A percentile compares a stretch with the other conserved stretches of the same genome.
Conservation (phyloP, 1,139 yeast species). For the Yamadazyma membranifaciens region DNA sequence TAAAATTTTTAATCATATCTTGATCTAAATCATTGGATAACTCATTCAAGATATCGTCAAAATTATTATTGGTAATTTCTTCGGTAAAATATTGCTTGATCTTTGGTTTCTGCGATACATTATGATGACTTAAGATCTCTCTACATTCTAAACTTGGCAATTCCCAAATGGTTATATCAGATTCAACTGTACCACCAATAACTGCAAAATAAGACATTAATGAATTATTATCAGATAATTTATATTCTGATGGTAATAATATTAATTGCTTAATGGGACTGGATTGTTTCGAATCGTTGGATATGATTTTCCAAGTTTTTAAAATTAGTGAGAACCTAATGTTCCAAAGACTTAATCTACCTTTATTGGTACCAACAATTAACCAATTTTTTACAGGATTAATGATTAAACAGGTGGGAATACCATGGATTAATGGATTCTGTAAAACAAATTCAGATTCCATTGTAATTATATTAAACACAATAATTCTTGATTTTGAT, state of each 20-base stretch:
- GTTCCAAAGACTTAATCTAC: slow-evolving; percentile 81
- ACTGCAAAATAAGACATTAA: slow-evolving; percentile 25
- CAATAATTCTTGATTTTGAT: slow-evolving; percentile 50
- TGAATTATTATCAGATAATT: slow-evolving; percentile 6
- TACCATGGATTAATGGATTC: slow-evolving; percentile 66
- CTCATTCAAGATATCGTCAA: slow-evolving; percentile 12
- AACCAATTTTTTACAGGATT: slow-evolving; percentile 59
- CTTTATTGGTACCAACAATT: slow-evolving; percentile 71
- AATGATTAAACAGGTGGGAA: slow-evolving; percentile 58
- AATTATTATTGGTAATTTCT: slow-evolving; percentile 9
- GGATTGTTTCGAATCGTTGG: slow-evolving; percentile 16
- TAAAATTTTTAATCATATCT: not conserved
- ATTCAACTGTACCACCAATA: slow-evolving; percentile 42
- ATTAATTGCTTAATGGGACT: slow-evolving; percentile 14
- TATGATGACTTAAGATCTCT: slow-evolving; percentile 38
- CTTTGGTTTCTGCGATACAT: slow-evolving; percentile 1
- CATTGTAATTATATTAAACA: slow-evolving; percentile 63
- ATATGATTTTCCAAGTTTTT: slow-evolving; percentile 59
- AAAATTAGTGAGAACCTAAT: slow-evolving; percentile 61
- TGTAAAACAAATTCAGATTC: slow-evolving; percentile 38
- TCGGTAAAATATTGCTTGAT: slow-evolving; percentile 12
- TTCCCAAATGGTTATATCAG: slow-evolving; percentile 76
- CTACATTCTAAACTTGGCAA: slow-evolving; percentile 63
- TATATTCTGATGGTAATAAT: slow-evolving; percentile 10
- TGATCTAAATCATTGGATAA: slow-evolving; percentile 11